phyloP scores from a whole-genome alignment of 1,284 basidiomycete species.

The Pyrrhoderma noxium region DNA sequence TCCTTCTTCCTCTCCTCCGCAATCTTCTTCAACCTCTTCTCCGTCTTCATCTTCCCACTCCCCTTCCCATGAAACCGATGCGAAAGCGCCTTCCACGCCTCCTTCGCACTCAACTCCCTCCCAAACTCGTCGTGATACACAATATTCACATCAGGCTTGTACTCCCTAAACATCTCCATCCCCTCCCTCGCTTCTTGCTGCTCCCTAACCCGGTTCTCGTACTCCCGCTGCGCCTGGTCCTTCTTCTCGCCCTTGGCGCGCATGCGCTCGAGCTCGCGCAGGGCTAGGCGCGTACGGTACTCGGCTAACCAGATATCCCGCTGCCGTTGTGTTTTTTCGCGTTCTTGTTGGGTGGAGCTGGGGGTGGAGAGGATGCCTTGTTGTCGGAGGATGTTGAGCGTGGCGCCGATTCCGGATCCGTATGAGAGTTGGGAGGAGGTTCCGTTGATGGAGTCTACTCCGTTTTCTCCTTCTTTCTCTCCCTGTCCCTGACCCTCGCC shows the following conservation, averaged over 20 bases:
- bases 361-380: slow-evolving; percentile 81
- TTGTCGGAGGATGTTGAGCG: slow-evolving; percentile 81
- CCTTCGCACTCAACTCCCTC: slow-evolving; percentile 83
- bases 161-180: slow-evolving; percentile 82
- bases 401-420: slow-evolving; percentile 79
- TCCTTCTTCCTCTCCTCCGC: slow-evolving; percentile 88
- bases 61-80: slow-evolving; percentile 97
- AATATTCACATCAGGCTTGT: slow-evolving; percentile 96
- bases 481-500: too few species aligned
- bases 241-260: slow-evolving; percentile 75
- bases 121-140: slow-evolving; percentile 97
- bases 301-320: slow-evolving; percentile 89
- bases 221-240: slow-evolving; percentile 92
- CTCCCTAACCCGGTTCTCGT: slow-evolving; percentile 88
- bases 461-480: too few species aligned
- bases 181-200: slow-evolving; percentile 83
- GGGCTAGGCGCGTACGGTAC: slow-evolving; percentile 66
- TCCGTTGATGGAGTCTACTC: slow-evolving; percentile 36
- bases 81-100: slow-evolving; percentile 93
- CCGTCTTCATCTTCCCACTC: slow-evolving; percentile 88
- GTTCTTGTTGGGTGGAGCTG: slow-evolving; percentile 60
- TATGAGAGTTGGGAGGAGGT: slow-evolving; percentile 70
- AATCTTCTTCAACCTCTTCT: slow-evolving; percentile 90
- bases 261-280: slow-evolving; percentile 75
- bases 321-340: slow-evolving; percentile 78